Evolutionary conservation across 2,329 filamentous ascomycete genomes (phyloP), one percentile per base, ranked within the genome.

Genomic region (Sporothrix luriei): DNA sequence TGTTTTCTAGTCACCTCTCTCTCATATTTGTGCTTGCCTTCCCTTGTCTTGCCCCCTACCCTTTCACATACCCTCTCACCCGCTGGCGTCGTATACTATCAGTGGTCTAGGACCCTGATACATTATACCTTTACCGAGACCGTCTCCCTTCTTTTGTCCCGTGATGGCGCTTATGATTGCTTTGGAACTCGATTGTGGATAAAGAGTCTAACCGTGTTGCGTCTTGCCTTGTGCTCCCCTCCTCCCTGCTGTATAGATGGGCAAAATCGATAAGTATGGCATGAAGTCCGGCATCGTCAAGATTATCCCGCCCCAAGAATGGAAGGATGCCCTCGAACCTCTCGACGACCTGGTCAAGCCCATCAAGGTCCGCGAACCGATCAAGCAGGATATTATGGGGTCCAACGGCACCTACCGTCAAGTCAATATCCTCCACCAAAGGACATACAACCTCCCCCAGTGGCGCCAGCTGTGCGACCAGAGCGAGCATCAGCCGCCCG

Each of bases 241-340:
- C 6, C 13, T 43, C 13, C 19, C 5, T 29, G 13, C 24, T 48
- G 21, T 70, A 43, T 72, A 90, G 87, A 89, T 90, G 84, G 88
- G 89, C 77, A 94, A 92, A 79, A 88, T 99, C 72, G 92, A 99
- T 79, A 88, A 89, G 73, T 97, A 97, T 78, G 95, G 95, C 76
- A 99, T 99, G 95, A 92, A 93, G 80, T 95, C 93, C 26, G 95
- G 95, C 48, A 97, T 99, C 75, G 89, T 98, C 77, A 98, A 99
- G 81, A 91, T 99, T 70, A 90, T 98, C 68, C 94, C 95, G 38
- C 95, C 95, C 0, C 82, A 90, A 76, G 94, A 98, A 87, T 99
- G 95, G 95, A 95, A 87, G 79, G 88, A 94, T 73, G 84, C 88
- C 33, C 88, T 95, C 49, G 91, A 92, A 19, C 83, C 87, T 49